Percentiles rank a stretch among this genome's conserved stretches.
These are phyloP conservation scores for Dendrobium chrysotoxum DNA, from an alignment of 106 monocot genomes.

Conservation along the genomic window DNA sequence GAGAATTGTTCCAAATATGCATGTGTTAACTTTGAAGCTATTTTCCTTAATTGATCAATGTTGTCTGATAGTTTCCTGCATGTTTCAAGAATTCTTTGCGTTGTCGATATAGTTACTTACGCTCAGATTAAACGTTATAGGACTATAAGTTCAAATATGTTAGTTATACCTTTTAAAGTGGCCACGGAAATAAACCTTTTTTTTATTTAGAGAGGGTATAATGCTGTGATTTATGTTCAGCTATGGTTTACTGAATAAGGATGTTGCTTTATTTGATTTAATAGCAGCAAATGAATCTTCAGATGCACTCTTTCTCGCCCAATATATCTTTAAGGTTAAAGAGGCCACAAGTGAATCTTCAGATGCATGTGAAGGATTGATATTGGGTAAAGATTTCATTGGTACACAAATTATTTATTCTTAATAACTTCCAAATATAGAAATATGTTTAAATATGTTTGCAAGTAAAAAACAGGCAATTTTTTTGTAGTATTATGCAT, in stretches of 20 bases:
- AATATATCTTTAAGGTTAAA: no score
- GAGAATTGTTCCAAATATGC: not conserved
- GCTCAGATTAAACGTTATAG: not conserved
- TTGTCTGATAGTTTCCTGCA: not conserved
- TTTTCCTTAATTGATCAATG: not conserved
- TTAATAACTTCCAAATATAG: no score
- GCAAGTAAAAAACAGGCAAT: not conserved
- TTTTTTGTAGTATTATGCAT: no score
- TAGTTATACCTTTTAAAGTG: not conserved
- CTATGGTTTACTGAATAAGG: no score
- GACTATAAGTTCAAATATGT: no score
- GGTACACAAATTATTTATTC: no score
- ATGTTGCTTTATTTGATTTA: no score
- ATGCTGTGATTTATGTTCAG: not conserved
- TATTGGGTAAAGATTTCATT: no score
- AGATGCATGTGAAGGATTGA: no score
- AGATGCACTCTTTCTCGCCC: no score
- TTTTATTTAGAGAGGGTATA: not conserved
- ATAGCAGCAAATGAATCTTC: no score
- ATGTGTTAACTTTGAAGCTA: not conserved
- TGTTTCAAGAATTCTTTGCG: not conserved
- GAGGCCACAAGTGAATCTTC: no score
- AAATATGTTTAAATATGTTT: not conserved
- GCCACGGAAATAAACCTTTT: not conserved
- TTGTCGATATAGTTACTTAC: not conserved